A percentile compares a stretch with the other conserved stretches of the same genome.
phyloP scores from a whole-genome alignment of 2,329 filamentous ascomycete genomes.

The Colletotrichum shisoi region DNA sequence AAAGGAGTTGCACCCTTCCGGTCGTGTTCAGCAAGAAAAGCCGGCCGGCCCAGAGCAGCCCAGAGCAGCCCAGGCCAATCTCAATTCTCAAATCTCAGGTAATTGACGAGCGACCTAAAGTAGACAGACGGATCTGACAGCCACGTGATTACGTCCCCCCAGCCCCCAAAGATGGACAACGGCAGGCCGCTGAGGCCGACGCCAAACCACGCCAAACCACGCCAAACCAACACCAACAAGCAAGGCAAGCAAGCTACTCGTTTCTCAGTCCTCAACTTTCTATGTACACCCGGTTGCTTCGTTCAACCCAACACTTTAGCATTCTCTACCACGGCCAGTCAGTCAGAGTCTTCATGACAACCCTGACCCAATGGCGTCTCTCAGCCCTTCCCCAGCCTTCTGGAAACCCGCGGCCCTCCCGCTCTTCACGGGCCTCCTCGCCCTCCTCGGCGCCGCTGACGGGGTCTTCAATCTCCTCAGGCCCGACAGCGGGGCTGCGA shows the following conservation, averaged over 20 bases:
- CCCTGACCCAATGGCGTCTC: slow-evolving; percentile 5
- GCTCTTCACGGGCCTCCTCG: slow-evolving; percentile 31
- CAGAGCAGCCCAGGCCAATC: too few species aligned
- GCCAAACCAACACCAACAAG: neutral
- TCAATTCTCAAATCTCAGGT: accelerated
- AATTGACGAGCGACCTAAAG: neutral
- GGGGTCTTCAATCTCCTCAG: slow-evolving; percentile 30
- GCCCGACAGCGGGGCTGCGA: slow-evolving; percentile 31
- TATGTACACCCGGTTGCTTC: too few species aligned
- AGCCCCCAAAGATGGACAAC: neutral
- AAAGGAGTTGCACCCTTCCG: too few species aligned
- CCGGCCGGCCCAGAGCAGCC: neutral
- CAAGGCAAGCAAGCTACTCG: neutral
- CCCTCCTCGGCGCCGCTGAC: slow-evolving; percentile 30
- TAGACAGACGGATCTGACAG: neutral
- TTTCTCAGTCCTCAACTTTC: neutral
- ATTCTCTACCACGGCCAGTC: neutral
- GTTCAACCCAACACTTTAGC: too few species aligned
- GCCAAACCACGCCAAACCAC: too few species aligned
- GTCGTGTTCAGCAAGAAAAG: too few species aligned
- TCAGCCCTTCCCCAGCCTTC: neutral
- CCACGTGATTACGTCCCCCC: neutral
- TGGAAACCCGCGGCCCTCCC: slow-evolving; percentile 33
- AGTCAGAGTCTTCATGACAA: neutral
- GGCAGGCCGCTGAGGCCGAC: too few species aligned